A percentile compares a stretch with the other conserved stretches of the same genome.
These are phyloP conservation scores for Volvox africanus DNA, from an alignment of 139 green algal species.

Conservation along the genomic window DNA sequence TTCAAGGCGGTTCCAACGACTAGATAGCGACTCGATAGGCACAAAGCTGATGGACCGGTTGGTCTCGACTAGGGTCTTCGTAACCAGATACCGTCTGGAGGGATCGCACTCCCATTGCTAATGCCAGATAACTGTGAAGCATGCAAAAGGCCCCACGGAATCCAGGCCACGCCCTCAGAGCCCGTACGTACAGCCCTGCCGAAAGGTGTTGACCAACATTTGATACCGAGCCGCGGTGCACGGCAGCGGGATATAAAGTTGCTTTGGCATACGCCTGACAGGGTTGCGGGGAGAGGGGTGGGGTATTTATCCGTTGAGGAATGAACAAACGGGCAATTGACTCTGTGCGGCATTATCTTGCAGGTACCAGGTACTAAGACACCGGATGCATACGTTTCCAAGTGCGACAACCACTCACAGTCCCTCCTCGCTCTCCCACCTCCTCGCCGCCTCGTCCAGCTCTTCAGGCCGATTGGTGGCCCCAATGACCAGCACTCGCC, in stretches of 20 bases:
- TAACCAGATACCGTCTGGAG: too few relatives aligned
- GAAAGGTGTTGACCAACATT: slow-evolving; percentile 81
- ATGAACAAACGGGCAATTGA: too few relatives aligned
- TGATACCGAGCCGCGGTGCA: slow-evolving; percentile 76
- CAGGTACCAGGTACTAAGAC: not conserved
- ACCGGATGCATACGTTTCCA: not conserved
- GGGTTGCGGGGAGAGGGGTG: not conserved
- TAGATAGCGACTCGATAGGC: too few relatives aligned
- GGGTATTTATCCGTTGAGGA: not conserved
- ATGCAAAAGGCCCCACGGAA: too few relatives aligned
- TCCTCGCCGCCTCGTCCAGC: slow-evolving; percentile 94
- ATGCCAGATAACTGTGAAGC: too few relatives aligned
- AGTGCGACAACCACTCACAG: too few relatives aligned
- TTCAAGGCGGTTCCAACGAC: too few relatives aligned
- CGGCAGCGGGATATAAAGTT: slow-evolving; percentile 98
- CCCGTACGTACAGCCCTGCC: slow-evolving; percentile 27
- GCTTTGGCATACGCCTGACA: slow-evolving; percentile 94
- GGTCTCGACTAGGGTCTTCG: too few relatives aligned
- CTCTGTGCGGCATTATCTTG: too few relatives aligned
- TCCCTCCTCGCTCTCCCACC: slow-evolving; percentile 71
- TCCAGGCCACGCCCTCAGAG: not conserved
- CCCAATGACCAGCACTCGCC: slow-evolving; percentile 90
- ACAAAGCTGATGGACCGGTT: too few relatives aligned
- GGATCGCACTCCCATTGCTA: too few relatives aligned
- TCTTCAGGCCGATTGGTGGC: slow-evolving; percentile 97